Base-by-base conservation (phyloP, 805 yeast species). In the Wickerhamomyces mucosus region DNA sequence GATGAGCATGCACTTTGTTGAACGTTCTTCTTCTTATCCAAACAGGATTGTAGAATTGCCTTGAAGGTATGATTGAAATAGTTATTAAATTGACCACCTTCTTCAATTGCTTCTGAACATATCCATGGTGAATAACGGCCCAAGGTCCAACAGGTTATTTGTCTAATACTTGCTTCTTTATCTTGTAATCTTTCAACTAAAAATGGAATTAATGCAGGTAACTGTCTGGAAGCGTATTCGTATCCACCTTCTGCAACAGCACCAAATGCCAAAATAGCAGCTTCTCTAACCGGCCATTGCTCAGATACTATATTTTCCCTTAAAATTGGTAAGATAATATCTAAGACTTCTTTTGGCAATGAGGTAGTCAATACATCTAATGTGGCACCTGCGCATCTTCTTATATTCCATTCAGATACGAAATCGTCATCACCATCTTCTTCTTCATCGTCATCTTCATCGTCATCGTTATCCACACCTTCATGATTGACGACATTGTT, bases 361-460 rank as follows among this genome's bases (percentile, higher is more conserved):
- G 66, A 65, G 17, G 75, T 63, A 1, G 96, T 80, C 34, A 92
- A 58, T 2, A 78, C 69, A 51, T 92, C 98, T 26, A 92, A 63
- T 0, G 96, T 80, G 4, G 96, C 92, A 4, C 97, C 97, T 5
- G 95, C 69, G 55, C 97, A 89, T 57, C 89, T 89, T 48, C 98
- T 69, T 36, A 92, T 58, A 46, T 78, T 85, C 98, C 98, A 92
- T 45, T 76, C 84, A 21, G 77, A 73, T 28, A 75, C 67, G 22
- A 70, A 75, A 34, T 69, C 78, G 29, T 69, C 80, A 32, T 71
- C 81, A 29, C 74, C 85, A 18, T 74, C 88, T 9, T 77, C 92
- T 19, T 75, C 89, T 17, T 73, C 84, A 12, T 72, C 83, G 11
- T 70, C 79, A 18, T 67, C 77, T 26, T 72, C 77, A 12, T 68